Evolutionary conservation across 2,329 filamentous ascomycete genomes (phyloP), one percentile per base, ranked within the genome.

Genomic region (Helminthosporium solani): DNA sequence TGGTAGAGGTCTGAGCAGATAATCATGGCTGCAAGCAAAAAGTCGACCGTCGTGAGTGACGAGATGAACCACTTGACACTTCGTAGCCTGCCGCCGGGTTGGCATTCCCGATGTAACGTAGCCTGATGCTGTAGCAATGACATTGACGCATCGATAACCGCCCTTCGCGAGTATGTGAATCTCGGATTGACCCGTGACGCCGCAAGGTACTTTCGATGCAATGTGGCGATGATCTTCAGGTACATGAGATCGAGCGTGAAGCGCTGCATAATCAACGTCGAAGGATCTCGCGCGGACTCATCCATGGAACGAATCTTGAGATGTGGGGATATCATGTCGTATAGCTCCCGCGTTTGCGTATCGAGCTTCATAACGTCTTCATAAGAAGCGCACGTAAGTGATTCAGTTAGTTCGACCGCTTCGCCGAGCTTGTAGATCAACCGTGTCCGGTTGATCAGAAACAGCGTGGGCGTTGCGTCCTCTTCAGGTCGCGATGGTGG

Each of bases 191-290:
- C 82, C 38, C 63, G 53, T 20, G 90, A 88, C 48, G 85, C 82
- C n/a, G 82, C 77, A 47, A 96, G 79, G 67, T 94, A 96, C 53
- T 90, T 90, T 40, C 90, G 82, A 68, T 99, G 94, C 31, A 99
- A 79, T 18, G 96, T 81, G 60, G 90, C 95, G 59, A 95, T 80
- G 15, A 90, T 87, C 72, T 95, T 96, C 53, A 95, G 84, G 64
- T 90, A 95, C 4, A 96, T 73, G 40, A 94, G 85, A 51, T 94
- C 88, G 25, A 96, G 75, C 46, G 87, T 87, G 65, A 90, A 91
- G 21, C 91, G 84, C 41, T 91, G 87, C 74, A 95, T 86, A 47
- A 96, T 81, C 25, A 85, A 61, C 18, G 78, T 79, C 2, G 80
- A 75, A 1, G 82, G 85, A 49, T 96, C 91, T 37, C 84, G 78